Evolutionary conservation across 192 early-diverging fungal genomes (phyloP).

Genomic region (Dissophora globulifera): DNA sequence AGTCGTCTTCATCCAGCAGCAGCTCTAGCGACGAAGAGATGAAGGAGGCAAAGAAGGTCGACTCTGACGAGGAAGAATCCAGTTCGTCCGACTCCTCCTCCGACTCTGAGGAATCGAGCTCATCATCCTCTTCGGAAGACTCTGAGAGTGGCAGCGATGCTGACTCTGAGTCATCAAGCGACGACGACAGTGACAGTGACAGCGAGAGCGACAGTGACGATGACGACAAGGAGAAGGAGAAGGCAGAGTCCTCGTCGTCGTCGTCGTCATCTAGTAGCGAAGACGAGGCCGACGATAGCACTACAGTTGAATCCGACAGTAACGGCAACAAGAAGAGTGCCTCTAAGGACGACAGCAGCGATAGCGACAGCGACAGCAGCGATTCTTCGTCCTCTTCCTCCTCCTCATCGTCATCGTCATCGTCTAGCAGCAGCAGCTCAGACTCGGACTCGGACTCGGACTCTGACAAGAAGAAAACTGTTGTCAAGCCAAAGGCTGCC

Average conservation of each 20-base stretch:
- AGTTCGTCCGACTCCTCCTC: constrained; percentile 17
- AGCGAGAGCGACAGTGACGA: no score
- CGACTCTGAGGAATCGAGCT: constrained; percentile 20
- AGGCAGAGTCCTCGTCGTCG: constrained; percentile 1
- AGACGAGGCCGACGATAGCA: constrained; percentile 51
- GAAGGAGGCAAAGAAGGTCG: constrained; percentile 21
- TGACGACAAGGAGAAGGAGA: no score
- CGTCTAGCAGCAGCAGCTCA: constrained; percentile 28
- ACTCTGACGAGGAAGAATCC: no score
- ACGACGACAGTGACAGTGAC: no score
- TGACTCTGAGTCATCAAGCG: constrained; percentile 35
- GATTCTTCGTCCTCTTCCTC: constrained; percentile 34
- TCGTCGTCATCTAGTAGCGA: constrained; percentile 53
- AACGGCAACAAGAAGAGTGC: constrained; percentile 1
- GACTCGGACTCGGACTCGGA: constrained; percentile 49
- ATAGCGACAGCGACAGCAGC: constrained; percentile 19
- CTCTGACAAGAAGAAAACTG: constrained; percentile 28
- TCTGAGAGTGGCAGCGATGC: constrained; percentile 44
- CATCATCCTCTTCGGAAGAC: constrained; percentile 49
- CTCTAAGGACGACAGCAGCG: constrained; percentile 11
- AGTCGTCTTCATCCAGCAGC: background rate
- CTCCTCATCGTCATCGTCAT: constrained; percentile 38
- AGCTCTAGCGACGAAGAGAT: constrained; percentile 18
- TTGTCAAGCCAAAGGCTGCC: constrained; percentile 1
- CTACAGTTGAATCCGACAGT: constrained; percentile 47